phyloP scores from a whole-genome alignment of 257 asterid genomes.

The Voacanga thouarsii region DNA sequence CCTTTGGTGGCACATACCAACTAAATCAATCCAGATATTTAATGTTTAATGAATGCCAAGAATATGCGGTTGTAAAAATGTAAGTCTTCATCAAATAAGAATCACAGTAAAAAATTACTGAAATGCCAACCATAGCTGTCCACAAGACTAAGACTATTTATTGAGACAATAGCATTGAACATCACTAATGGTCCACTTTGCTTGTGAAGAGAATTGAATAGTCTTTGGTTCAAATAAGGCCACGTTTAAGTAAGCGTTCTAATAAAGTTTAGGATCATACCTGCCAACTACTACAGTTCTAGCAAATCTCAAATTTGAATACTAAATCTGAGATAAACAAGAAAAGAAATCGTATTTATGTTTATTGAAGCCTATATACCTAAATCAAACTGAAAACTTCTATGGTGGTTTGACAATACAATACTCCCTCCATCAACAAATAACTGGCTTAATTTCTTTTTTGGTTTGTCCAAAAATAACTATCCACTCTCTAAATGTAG shows the following conservation, averaged over 20 bases:
- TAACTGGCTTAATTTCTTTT: no score
- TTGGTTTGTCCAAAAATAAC: no score
- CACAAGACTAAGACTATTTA: neutral
- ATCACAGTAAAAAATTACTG: neutral
- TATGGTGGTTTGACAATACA: neutral
- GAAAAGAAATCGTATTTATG: neutral
- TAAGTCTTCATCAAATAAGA: neutral
- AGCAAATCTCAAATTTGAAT: neutral
- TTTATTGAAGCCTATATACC: neutral
- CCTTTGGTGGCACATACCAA: constrained; percentile 38
- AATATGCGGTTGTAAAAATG: neutral
- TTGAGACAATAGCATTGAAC: neutral
- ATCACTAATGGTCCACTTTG: neutral
- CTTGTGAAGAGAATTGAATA: neutral
- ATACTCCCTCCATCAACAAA: no score
- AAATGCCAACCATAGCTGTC: neutral
- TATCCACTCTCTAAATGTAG: no score
- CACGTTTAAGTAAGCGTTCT: neutral
- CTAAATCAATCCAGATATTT: constrained; percentile 16
- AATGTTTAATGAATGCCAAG: constrained; percentile 6
- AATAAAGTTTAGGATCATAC: neutral
- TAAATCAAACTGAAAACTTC: neutral
- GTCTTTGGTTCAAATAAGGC: neutral
- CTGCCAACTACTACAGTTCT: neutral
- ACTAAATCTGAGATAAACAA: neutral